Evolutionary conservation across 495 filamentous ascomycete genomes (phyloP), one percentile per base, ranked within the genome.

Genomic region (Friedmanniomyces endolithicus): DNA sequence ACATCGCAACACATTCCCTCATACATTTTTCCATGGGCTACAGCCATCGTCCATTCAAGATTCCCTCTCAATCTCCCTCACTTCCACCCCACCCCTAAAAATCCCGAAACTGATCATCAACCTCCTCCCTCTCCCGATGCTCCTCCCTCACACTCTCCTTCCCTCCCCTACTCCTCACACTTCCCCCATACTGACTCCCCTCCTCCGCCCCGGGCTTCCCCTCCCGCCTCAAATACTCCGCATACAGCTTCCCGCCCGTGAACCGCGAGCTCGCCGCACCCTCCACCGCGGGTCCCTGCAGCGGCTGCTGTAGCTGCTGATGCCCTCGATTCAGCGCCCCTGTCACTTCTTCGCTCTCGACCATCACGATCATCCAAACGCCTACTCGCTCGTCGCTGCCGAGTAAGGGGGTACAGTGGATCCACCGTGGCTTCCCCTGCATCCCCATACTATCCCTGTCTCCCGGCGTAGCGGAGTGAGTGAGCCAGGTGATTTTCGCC

Each of bases 311-410:
- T 2, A 2, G 8, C 44, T 33, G 11, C 24, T 1, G n/a, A 11
- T 29, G 4, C 31, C 44, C 48, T 7, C 54, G 39, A 41, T 63
- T 63, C 22, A 63, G 35, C 27, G 11, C 12, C 4, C 61, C 61
- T 0, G 65, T 70, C 12, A 68, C 59, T 12, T 64, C 62, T 35
- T 75, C 73, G 27, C 67, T 66, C 51, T 82, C 79, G 0, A 83
- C 74, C 60, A 84, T 72, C 0, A 83, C 74, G 17, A 84, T 71
- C 77, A 85, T 80, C 79, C 78, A 83, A 0, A 82, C 79, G 48
- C 81, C 81, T 9, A 82, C 71, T 11, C 72, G 68, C 16, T 77
- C 75, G 55, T 83, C 75, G 29, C 65, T 70, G 0, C 80, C 79
- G 14, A 79, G 47, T 12, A 84, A 65, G 11, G 81, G 80, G 31